Evolutionary conservation across 1,284 basidiomycete genomes (phyloP), one percentile per base, ranked within the genome.

Genomic region (Cryptococcus amylolentus): DNA sequence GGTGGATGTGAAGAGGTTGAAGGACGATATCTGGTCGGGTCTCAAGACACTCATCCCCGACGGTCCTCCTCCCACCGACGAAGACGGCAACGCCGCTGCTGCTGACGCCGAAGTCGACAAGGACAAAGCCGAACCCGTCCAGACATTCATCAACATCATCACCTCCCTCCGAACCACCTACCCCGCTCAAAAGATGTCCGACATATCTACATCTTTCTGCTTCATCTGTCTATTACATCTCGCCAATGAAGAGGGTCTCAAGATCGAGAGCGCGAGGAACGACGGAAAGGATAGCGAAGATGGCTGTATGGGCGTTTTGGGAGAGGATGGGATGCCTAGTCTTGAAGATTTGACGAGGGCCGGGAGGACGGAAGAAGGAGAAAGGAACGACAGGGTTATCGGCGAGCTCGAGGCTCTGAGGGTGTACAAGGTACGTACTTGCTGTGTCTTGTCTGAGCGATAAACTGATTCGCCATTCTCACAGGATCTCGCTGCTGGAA

Each of bases 181-280:
- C 76, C 89, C 95, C 0, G 81, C 81, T 58, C 92, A 97, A 45
- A 96, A 94, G 80, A 89, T 98, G 87, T 86, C 89, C 46, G 96
- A 99, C 67, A 97, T 98, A 75, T 96, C 92, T 73, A 98, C 96
- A 9, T 96, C 91, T 60, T 98, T 97, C 84, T 98, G 95, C 78
- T 99, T 98, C 80, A 99, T 98, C 75, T 98, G 95, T 71, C 79
- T 98, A 37, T 79, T 96, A 35, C 93, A 97, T 79, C 81, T 98
- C 42, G 94, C 93, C 45, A 96, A 98, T 72, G 93, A 98, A 73
- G 90, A 91, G 70, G 94, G 94, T 1, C 81, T 97, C 45, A 88
- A 86, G 68, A 81, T 94, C 43, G 87, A 90, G 74, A 71, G 73
- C 20, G 77, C 72, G 6, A 61, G 77, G 37, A 70, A 69, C 39